Evolutionary conservation across 2,329 filamentous ascomycete species (phyloP), one percentile per base, ranked within the genome.

Genomic region (Coniochaeta ligniaria): DNA sequence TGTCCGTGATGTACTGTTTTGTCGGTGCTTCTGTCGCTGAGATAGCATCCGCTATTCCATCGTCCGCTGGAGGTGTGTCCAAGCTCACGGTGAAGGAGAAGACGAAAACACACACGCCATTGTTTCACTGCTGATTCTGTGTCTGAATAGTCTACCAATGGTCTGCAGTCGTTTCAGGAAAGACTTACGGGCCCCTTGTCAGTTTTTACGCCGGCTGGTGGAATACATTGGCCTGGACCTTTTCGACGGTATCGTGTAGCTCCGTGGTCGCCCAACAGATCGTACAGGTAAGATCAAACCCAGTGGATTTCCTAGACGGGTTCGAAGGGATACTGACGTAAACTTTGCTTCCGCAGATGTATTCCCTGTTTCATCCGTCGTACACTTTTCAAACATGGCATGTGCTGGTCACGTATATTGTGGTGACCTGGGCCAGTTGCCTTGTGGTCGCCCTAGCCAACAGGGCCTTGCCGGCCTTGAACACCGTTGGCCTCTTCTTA

Each of bases 91-190:
- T n/a, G n/a, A n/a, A n/a, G n/a, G n/a, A n/a, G n/a, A n/a, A n/a
- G n/a, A n/a, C n/a, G n/a, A n/a, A n/a, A n/a, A n/a, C n/a, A n/a
- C n/a, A n/a, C n/a, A n/a, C n/a, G n/a, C n/a, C n/a, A n/a, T n/a
- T n/a, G n/a, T n/a, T n/a, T n/a, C n/a, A n/a, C n/a, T n/a, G n/a
- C n/a, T n/a, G n/a, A n/a, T n/a, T n/a, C n/a, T n/a, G n/a, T n/a
- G n/a, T n/a, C n/a, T n/a, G n/a, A n/a, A n/a, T n/a, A 28, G 81
- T 86, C 5, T 87, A 87, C 61, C 83, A 86, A 65, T 86, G 82
- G 81, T 83, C 83, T 1, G 79, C 82, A 17, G 75, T 86, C 8
- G 85, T 82, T 2, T 80, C 82, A 0, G 84, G 84, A 1, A 71
- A 66, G 1, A 60, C 63, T 59, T 80, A 79, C 72, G 83, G 83